A percentile compares a stretch with the other conserved stretches of the same genome.
These are phyloP conservation scores for Avena sativa DNA, from an alignment of 176 grass and related monocot genomes.

Conservation along the genomic window DNA sequence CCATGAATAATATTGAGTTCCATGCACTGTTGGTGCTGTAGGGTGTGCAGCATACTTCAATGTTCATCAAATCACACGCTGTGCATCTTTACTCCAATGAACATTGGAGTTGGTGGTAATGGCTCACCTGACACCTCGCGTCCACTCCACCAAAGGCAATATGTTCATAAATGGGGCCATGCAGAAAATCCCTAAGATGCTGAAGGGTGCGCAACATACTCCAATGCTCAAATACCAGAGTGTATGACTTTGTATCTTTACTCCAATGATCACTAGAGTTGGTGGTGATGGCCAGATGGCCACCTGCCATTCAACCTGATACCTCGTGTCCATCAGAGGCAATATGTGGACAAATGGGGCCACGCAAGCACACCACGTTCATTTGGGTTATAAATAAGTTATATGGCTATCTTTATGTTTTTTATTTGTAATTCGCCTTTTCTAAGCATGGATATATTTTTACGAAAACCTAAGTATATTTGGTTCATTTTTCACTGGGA, in stretches of 20 bases:
- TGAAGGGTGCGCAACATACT: not conserved
- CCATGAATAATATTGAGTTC: not conserved
- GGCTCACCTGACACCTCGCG: too few species aligned
- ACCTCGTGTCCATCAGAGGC: not conserved
- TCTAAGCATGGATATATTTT: not conserved
- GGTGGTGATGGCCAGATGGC: not conserved
- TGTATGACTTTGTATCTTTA: constrained; percentile 8
- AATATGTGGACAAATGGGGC: not conserved
- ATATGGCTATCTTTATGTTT: not conserved
- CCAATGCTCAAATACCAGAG: not conserved
- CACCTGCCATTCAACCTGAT: not conserved
- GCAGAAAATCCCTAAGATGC: too few species aligned
- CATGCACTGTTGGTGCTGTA: not conserved
- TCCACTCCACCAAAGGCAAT: too few species aligned
- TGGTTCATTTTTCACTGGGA: not conserved
- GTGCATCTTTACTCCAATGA: too few species aligned
- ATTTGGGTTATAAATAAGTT: not conserved
- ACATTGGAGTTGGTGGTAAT: too few species aligned
- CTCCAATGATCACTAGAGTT: not conserved
- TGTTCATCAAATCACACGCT: too few species aligned
- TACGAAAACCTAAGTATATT: not conserved
- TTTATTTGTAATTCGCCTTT: not conserved
- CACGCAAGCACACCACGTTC: not conserved
- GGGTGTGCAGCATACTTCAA: too few species aligned
- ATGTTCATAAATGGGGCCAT: too few species aligned